Evolutionary conservation across 2,329 filamentous ascomycete species (phyloP).

Genomic region (Neopestalotiopsis clavispora): DNA sequence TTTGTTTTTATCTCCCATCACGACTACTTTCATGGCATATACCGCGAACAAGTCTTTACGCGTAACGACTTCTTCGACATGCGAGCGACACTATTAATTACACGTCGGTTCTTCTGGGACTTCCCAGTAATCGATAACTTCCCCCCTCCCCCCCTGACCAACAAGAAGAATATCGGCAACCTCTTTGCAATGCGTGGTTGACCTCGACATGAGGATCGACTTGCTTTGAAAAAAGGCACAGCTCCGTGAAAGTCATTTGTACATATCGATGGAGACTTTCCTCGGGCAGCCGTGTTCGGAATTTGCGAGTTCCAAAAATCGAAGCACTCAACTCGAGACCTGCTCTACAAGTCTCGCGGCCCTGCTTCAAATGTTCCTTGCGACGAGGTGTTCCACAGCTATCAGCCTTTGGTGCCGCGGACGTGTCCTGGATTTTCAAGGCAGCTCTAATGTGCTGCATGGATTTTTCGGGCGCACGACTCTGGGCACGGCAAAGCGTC

Average conservation of each 20-base stretch:
- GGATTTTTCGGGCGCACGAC: not conserved
- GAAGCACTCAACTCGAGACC: not conserved
- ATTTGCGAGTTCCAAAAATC: not conserved
- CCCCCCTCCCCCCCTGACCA: not conserved
- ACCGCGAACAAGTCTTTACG: conserved; percentile 14
- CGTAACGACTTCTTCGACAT: conserved; percentile 12
- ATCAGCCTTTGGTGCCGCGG: not conserved
- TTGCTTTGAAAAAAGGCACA: not conserved
- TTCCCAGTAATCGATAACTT: not conserved
- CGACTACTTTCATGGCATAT: conserved; percentile 14
- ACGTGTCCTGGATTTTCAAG: not conserved
- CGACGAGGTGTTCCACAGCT: not conserved
- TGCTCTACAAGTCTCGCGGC: not conserved
- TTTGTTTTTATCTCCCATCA: conserved; percentile 6
- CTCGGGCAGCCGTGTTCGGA: not conserved
- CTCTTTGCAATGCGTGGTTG: not conserved
- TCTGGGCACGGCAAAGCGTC: not conserved
- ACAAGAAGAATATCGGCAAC: not conserved
- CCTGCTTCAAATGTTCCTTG: not conserved
- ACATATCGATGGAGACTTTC: not conserved
- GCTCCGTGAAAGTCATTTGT: not conserved
- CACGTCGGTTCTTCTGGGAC: not conserved
- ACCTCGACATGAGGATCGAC: not conserved
- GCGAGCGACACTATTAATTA: conserved; percentile 5
- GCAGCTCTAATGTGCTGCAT: not conserved